A percentile compares a stretch with the other conserved stretches of the same genome.
Evolutionary conservation across 1,284 basidiomycete genomes (phyloP).

Genomic region (Sanghuangporus baumii): DNA sequence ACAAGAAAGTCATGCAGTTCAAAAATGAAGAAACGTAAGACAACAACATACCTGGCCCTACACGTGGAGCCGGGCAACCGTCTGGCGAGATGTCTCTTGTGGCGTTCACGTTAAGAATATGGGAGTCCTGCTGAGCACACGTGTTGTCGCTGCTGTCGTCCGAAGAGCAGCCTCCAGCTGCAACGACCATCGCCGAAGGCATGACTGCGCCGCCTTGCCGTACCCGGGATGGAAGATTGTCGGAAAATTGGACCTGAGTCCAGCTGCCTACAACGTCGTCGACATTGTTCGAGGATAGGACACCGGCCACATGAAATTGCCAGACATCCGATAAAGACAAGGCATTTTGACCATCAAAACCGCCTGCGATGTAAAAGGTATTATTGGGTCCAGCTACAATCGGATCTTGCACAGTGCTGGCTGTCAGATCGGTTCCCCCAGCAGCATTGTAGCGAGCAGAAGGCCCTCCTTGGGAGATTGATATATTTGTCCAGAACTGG

Average conservation of each 20-base stretch:
- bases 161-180: slow-evolving; percentile 56
- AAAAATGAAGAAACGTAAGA: neutral
- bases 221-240: slow-evolving; percentile 33
- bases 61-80: slow-evolving; percentile 65
- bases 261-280: slow-evolving; percentile 49
- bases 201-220: slow-evolving; percentile 55
- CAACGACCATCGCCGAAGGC: slow-evolving; percentile 34
- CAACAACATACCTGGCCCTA: slow-evolving; percentile 34
- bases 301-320: slow-evolving; percentile 61
- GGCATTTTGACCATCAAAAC: slow-evolving; percentile 42
- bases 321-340: slow-evolving; percentile 58
- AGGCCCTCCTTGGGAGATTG: slow-evolving; percentile 45
- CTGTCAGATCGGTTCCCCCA: slow-evolving; percentile 61
- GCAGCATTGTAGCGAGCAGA: slow-evolving; percentile 60
- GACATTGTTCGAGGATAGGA: slow-evolving; percentile 55
- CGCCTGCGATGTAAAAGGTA: slow-evolving; percentile 65
- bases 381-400: slow-evolving; percentile 50
- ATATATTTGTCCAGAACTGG: slow-evolving; percentile 65
- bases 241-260: slow-evolving; percentile 40
- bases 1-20: neutral
- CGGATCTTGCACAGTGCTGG: slow-evolving; percentile 36
- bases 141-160: slow-evolving; percentile 34
- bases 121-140: slow-evolving; percentile 53
- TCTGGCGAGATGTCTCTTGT: slow-evolving; percentile 33
- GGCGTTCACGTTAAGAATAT: slow-evolving; percentile 44